phyloP scores from a whole-genome alignment of 192 early-diverging fungal species.

The Phlyctochytrium bullatum region DNA sequence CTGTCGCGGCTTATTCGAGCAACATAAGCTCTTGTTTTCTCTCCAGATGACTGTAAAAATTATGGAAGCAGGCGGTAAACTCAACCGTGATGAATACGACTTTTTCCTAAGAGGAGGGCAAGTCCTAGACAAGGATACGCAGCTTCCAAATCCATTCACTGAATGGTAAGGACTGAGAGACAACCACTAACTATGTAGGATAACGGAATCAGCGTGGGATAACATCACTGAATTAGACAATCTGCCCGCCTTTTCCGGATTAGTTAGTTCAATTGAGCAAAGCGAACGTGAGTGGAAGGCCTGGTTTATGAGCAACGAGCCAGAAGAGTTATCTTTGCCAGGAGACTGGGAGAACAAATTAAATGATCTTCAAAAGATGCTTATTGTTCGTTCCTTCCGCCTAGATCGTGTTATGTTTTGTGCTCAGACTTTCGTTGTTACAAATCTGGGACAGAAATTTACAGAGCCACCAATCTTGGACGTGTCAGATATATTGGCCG shows the following conservation, averaged over 20 bases:
- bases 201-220: slow-evolving; percentile 57
- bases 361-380: slow-evolving; percentile 61
- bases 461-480: slow-evolving; percentile 59
- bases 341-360: slow-evolving; percentile 67
- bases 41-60: slow-evolving; percentile 67
- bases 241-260: slow-evolving; percentile 44
- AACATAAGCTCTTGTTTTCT: slow-evolving; percentile 60
- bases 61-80: slow-evolving; percentile 52
- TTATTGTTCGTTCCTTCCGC: slow-evolving; percentile 54
- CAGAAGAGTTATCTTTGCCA: slow-evolving; percentile 51
- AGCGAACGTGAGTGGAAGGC: slow-evolving; percentile 58
- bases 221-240: slow-evolving; percentile 58
- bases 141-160: slow-evolving; percentile 52
- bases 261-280: slow-evolving; percentile 60
- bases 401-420: slow-evolving; percentile 61
- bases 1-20: slow-evolving; percentile 58
- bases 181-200: slow-evolving; percentile 31
- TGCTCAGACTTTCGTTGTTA: slow-evolving; percentile 50
- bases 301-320: slow-evolving; percentile 61
- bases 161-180: slow-evolving; percentile 40
- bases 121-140: slow-evolving; percentile 54
- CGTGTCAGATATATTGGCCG: slow-evolving; percentile 52
- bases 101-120: slow-evolving; percentile 61
- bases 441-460: slow-evolving; percentile 58
- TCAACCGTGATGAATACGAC: slow-evolving; percentile 59